Conservation (phyloP, 768 basidiomycete genomes). For the Cystofilobasidium macerans region DNA sequence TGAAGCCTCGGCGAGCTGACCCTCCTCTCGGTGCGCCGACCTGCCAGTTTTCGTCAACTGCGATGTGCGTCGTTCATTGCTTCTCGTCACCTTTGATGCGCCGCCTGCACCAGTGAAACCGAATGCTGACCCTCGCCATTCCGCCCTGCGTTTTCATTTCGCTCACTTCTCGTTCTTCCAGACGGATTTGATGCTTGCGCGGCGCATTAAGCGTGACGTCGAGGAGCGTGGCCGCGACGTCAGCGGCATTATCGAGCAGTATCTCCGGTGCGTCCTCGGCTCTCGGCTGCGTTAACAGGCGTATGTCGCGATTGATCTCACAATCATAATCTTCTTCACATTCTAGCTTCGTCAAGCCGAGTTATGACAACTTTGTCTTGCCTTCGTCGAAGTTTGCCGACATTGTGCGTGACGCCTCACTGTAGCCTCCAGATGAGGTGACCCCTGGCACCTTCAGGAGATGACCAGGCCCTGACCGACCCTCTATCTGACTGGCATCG, state of each 20-base stretch:
- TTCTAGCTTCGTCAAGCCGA: constrained; percentile 76
- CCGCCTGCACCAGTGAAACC: too few relatives aligned
- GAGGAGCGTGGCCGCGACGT: constrained; percentile 77
- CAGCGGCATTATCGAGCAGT: constrained; percentile 82
- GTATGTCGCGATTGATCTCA: too few relatives aligned
- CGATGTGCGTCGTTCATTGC: not conserved
- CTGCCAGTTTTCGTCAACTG: not conserved
- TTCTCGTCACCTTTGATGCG: not conserved
- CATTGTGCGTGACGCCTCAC: constrained; percentile 66
- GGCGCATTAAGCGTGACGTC: constrained; percentile 76
- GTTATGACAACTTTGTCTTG: constrained; percentile 84
- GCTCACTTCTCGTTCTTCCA: constrained; percentile 47
- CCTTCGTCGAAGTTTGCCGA: constrained; percentile 81
- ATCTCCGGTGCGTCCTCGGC: constrained; percentile 32
- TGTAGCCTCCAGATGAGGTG: too few relatives aligned
- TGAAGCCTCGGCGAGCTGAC: too few relatives aligned
- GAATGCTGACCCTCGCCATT: too few relatives aligned
- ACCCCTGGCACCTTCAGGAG: too few relatives aligned
- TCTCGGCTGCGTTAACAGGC: too few relatives aligned
- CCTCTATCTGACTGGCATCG: too few relatives aligned
- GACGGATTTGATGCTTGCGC: constrained; percentile 91
- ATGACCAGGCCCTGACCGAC: too few relatives aligned
- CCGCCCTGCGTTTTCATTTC: too few relatives aligned
- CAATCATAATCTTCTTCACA: not conserved
- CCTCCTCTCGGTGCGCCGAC: too few relatives aligned